Base-by-base conservation (phyloP, 305 asterid species). In the Fraxinus angustifolia region DNA sequence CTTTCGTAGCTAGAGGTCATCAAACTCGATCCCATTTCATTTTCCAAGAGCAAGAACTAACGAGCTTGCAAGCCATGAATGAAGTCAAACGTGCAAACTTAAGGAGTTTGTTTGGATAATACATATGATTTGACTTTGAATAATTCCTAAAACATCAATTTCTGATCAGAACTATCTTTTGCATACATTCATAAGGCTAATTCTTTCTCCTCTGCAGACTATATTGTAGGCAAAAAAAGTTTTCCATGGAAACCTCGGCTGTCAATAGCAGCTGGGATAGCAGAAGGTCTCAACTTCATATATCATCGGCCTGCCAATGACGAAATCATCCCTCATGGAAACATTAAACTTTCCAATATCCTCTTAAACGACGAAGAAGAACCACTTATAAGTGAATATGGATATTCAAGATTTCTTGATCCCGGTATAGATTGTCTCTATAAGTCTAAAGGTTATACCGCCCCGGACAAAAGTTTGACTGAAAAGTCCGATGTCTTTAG, bases 311-410 rank as follows among this genome's bases (percentile, higher is more conserved):
- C 75, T 23, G 78, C 76, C 10, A 79, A 70, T 3, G 56, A 80
- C 8, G 81, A 85, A 12, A 83, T 73, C 80, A 85, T 85, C 76
- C 86, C 91, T 38, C 93, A 90, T 67, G 90, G 91, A 8, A 85
- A 82, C 89, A 81, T 90, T 67, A 90, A 88, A 42, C 91, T 77
- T 42, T 87, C 93, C 31, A 90, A 90, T 62, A 88, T 90, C 80
- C 75, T 90, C 50, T 16, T 90, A 36, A 75, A 67, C 28, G 85
- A 87, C 6, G 40, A 88, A 0, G 78, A 79, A 34, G 83, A 82
- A 42, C 90, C 91, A n/a, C 56, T 85, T 2, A 77, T 88, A 78
- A 89, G 91, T 72, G 92, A 89, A 78, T 88, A 85, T 67, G 90
- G 91, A 6, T 84, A 79, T 33, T 16, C 84, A 16, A 79, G 36